Evolutionary conservation across 306 rosid genomes (phyloP).

Genomic region (Vigna hirtella): DNA sequence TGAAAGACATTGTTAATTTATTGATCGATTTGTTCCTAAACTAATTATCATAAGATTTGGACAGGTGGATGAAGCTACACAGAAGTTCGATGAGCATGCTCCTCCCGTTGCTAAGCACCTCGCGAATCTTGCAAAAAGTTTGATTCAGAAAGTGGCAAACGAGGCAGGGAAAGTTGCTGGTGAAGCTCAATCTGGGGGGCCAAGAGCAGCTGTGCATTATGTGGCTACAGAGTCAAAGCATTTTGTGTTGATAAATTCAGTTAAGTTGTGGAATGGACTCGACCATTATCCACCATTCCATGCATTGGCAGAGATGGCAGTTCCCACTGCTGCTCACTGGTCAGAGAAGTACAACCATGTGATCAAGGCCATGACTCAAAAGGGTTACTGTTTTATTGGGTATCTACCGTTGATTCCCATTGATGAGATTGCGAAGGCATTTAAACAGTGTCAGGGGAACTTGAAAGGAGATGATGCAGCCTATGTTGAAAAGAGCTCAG

Average conservation of each 20-base stretch:
- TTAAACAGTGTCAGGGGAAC: slow-evolving; percentile 48
- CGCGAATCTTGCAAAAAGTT: slow-evolving; percentile 41
- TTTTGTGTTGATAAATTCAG: slow-evolving; percentile 51
- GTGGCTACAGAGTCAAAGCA: slow-evolving; percentile 67
- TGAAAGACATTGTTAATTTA: not conserved
- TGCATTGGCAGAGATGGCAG: slow-evolving; percentile 57
- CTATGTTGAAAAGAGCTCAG: slow-evolving; percentile 36
- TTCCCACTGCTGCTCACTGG: slow-evolving; percentile 58
- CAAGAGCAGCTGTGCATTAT: slow-evolving; percentile 60
- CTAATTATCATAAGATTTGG: not conserved
- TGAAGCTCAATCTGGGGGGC: slow-evolving; percentile 67
- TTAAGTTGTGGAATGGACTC: slow-evolving; percentile 61
- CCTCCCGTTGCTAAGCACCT: slow-evolving; percentile 67
- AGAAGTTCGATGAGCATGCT: slow-evolving; percentile 65
- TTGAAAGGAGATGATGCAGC: slow-evolving; percentile 40
- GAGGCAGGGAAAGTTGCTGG: slow-evolving; percentile 51
- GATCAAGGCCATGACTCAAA: slow-evolving; percentile 55
- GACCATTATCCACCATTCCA: slow-evolving; percentile 59
- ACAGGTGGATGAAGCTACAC: slow-evolving; percentile 70
- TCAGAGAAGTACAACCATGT: slow-evolving; percentile 66
- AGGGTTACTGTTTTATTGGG: slow-evolving; percentile 60
- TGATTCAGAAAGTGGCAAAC: slow-evolving; percentile 46
- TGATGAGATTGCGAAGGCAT: slow-evolving; percentile 61
- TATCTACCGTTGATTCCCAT: slow-evolving; percentile 77
- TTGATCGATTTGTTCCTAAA: not conserved